Conservation (phyloP, 2,329 filamentous ascomycete genomes). For the Tolypocladium endophyticum region DNA sequence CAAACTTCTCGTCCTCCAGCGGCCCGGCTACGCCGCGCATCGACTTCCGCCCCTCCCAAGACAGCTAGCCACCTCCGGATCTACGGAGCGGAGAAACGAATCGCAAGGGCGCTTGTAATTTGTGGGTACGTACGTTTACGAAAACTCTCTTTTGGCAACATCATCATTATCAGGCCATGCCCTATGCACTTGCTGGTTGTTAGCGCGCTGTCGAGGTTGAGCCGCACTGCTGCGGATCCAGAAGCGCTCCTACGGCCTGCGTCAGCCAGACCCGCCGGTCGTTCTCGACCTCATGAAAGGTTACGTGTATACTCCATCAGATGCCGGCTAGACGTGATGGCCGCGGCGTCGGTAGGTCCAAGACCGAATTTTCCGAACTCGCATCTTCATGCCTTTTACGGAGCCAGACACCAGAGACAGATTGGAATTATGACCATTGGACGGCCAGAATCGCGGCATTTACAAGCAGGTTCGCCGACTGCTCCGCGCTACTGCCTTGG, state of each 20-base stretch:
- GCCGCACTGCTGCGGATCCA: not conserved
- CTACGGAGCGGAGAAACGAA: not conserved
- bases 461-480: not conserved
- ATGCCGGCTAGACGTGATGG: not conserved
- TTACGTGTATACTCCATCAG: too few species aligned
- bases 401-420: too few species aligned
- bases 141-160: not conserved
- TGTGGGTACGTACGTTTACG: not conserved
- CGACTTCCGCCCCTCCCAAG: too few species aligned
- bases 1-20: not conserved
- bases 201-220: not conserved
- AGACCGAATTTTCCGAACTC: not conserved
- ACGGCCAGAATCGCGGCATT: not conserved
- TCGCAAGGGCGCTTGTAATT: not conserved
- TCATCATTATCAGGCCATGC: not conserved
- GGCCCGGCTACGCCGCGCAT: not conserved
- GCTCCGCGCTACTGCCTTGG: not conserved
- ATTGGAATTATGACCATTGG: not conserved
- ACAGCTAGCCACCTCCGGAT: not conserved
- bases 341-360: not conserved
- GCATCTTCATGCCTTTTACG: not conserved
- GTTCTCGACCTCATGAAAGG: not conserved
- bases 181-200: not conserved
- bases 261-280: not conserved
- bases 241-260: not conserved